Percentiles rank a stretch among this genome's conserved stretches.
phyloP scores from a whole-genome alignment of 2,329 filamentous ascomycete species.

The Chalaropsis ovoidea region DNA sequence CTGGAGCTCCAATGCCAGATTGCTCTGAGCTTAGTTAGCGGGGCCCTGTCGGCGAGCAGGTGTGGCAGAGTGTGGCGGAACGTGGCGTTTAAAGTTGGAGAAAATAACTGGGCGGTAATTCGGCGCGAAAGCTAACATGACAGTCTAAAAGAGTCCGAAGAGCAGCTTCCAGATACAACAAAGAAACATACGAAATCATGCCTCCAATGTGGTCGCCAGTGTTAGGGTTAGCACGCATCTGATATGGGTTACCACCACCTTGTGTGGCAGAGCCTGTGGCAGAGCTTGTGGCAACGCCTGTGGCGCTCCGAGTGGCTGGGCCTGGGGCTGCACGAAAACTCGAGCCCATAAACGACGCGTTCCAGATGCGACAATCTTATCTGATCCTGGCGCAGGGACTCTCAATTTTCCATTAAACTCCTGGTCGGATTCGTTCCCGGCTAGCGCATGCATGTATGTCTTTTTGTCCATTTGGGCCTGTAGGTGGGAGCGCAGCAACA shows the following conservation, averaged over 20 bases:
- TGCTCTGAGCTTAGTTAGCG: conserved; percentile 12
- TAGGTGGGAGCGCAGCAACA: neutral
- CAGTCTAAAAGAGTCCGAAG: too few relatives aligned
- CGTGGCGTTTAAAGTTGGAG: neutral
- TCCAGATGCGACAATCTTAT: conserved; percentile 3
- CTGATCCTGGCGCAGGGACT: neutral
- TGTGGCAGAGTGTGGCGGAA: neutral
- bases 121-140: too few relatives aligned
- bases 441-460: conserved; percentile 12
- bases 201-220: too few relatives aligned
- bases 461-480: conserved; percentile 13
- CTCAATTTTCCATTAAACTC: conserved; percentile 3
- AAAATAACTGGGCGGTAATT: too few relatives aligned
- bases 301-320: neutral
- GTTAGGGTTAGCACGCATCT: too few relatives aligned
- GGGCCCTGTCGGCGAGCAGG: neutral
- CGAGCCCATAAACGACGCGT: conserved; percentile 1
- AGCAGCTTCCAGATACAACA: too few relatives aligned
- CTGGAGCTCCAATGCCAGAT: conserved; percentile 1
- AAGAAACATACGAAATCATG: too few relatives aligned
- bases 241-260: too few relatives aligned
- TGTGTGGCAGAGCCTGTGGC: neutral
- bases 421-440: neutral
- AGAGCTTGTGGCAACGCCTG: neutral
- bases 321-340: neutral